phyloP scores from a whole-genome alignment of 2,329 filamentous ascomycete species.

The Colletotrichum horii region DNA sequence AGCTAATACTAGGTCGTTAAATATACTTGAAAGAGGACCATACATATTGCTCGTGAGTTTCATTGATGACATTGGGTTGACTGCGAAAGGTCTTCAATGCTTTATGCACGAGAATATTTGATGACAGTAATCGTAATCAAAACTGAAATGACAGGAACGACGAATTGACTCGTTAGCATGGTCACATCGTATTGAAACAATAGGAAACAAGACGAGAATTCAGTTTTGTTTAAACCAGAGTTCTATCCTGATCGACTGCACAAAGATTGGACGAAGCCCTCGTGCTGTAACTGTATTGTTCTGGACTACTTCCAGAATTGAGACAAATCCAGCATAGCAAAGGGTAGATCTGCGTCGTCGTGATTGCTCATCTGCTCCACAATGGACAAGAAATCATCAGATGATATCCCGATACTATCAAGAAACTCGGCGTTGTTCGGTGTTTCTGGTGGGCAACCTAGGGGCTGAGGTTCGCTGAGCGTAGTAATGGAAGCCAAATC shows the following conservation, averaged over 20 bases:
- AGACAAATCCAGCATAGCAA: not conserved
- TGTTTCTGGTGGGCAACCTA: not conserved
- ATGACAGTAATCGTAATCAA: not conserved
- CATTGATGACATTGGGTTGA: not conserved
- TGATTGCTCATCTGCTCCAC: constrained; percentile 36
- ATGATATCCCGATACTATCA: constrained; percentile 42
- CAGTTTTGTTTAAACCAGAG: not conserved
- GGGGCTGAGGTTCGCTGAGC: not conserved
- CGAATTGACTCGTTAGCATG: no score
- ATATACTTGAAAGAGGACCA: not conserved
- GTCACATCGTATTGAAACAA: not conserved
- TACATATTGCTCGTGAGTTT: not conserved
- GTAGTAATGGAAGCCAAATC: not conserved
- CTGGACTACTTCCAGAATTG: not conserved
- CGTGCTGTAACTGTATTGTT: not conserved
- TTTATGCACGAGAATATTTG: not conserved
- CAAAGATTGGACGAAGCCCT: not conserved
- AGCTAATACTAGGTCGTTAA: not conserved
- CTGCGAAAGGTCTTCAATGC: no score
- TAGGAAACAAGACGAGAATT: not conserved
- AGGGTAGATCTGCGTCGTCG: not conserved
- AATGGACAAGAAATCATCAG: constrained; percentile 41
- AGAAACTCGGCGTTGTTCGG: constrained; percentile 35
- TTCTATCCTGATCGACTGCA: not conserved
- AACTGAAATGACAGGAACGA: not conserved